Percentiles rank a stretch among this genome's conserved stretches.
These are phyloP conservation scores for Apiotrichum domesticum DNA, from an alignment of 1,284 basidiomycete genomes.

Conservation along the genomic window DNA sequence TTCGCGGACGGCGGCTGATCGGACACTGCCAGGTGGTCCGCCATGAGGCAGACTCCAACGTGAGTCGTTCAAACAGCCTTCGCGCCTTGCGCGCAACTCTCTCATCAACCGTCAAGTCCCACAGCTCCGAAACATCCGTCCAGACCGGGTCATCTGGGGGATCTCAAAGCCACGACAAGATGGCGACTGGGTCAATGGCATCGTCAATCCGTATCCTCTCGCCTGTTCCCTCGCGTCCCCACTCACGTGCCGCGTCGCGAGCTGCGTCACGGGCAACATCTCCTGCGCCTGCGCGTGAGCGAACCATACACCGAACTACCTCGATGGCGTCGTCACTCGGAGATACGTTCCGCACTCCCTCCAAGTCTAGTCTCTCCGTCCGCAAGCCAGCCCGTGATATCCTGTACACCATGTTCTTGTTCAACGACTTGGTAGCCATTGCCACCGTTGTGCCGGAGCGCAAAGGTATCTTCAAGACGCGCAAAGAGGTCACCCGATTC, in stretches of 20 bases:
- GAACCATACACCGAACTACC: constrained; percentile 2
- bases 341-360: constrained; percentile 12
- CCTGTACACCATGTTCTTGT: constrained; percentile 56
- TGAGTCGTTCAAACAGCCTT: constrained; percentile 17
- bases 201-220: constrained; percentile 7
- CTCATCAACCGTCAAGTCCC: background rate
- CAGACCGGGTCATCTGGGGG: background rate
- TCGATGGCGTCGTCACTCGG: constrained; percentile 17
- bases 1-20: constrained; percentile 65
- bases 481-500: constrained; percentile 22
- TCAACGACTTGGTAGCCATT: constrained; percentile 63
- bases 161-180: background rate
- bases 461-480: constrained; percentile 19
- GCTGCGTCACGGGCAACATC: background rate
- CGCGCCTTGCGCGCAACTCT: constrained; percentile 27
- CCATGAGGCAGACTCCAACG: constrained; percentile 6
- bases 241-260: background rate
- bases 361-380: constrained; percentile 2
- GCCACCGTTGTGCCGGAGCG: constrained; percentile 41
- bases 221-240: background rate
- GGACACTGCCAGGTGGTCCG: constrained; percentile 58
- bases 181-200: background rate
- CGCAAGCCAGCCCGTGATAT: constrained; percentile 24
- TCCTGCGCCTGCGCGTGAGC: background rate
- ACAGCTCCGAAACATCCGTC: background rate